These are phyloP conservation scores for Apiospora koreana DNA, from an alignment of 2,329 filamentous ascomycete species.

Conservation along the genomic window DNA sequence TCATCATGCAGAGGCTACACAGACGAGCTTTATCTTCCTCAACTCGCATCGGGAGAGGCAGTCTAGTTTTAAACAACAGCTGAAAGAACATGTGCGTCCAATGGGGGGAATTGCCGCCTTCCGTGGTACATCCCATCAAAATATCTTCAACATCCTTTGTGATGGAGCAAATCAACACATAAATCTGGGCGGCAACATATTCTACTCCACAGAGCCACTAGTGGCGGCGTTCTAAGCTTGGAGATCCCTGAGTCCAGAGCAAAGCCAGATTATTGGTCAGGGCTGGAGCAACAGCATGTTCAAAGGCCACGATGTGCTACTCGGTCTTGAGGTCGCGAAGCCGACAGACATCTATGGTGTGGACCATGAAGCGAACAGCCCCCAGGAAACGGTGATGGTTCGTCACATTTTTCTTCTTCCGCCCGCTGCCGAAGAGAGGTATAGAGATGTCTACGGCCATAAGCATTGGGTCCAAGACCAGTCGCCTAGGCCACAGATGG, in stretches of 20 bases:
- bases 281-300: background rate
- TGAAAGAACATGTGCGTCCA: background rate
- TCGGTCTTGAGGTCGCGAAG: background rate
- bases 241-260: background rate
- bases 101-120: background rate
- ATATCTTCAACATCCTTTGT: background rate
- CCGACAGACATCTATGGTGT: background rate
- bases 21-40: background rate
- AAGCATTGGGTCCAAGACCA: background rate
- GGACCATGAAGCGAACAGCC: background rate
- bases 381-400: background rate
- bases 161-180: background rate
- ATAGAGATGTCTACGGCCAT: background rate
- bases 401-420: background rate
- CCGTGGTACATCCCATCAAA: background rate
- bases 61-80: background rate
- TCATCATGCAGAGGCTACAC: too few species aligned
- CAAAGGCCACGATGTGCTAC: background rate
- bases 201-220: background rate
- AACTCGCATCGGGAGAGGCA: background rate
- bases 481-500: background rate
- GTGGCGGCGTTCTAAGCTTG: background rate
- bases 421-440: background rate
- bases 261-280: background rate
- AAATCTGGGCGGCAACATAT: background rate